Conservation (phyloP, 352 stramenopile genomes). For the Phytopythium cucurbitacearum region DNA sequence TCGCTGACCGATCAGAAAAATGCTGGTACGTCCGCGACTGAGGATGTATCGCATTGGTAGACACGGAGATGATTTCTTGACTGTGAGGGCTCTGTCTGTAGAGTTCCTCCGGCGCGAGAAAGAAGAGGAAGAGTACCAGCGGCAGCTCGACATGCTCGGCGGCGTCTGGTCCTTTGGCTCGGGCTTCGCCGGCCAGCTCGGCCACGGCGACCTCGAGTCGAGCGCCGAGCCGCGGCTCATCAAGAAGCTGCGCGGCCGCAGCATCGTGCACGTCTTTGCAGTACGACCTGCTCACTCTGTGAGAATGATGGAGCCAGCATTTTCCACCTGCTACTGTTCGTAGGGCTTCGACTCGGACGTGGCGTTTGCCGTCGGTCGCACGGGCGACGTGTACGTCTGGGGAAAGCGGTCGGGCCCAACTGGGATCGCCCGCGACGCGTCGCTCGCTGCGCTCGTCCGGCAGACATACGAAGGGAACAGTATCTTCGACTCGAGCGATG, state of each 20-base stretch:
- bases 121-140: slow-evolving; percentile 64
- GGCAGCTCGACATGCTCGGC: slow-evolving; percentile 73
- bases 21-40: slow-evolving; percentile 22
- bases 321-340: not conserved
- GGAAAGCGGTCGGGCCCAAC: slow-evolving; percentile 60
- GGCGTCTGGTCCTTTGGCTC: slow-evolving; percentile 83
- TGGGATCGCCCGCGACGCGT: slow-evolving; percentile 33
- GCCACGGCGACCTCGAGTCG: slow-evolving; percentile 66
- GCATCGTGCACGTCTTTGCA: slow-evolving; percentile 71
- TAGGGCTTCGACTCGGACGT: slow-evolving; percentile 84
- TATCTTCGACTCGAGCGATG: slow-evolving; percentile 47
- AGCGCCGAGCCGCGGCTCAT: slow-evolving; percentile 53
- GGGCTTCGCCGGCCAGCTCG: slow-evolving; percentile 62
- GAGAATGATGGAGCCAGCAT: not conserved
- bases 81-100: slow-evolving; percentile 9
- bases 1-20: slow-evolving; percentile 61
- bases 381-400: slow-evolving; percentile 77
- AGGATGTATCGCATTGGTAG: not conserved
- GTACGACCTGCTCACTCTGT: slow-evolving; percentile 13
- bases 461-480: slow-evolving; percentile 44
- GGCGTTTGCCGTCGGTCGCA: slow-evolving; percentile 62
- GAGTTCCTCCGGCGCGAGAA: slow-evolving; percentile 53
- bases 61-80: not conserved
- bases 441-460: slow-evolving; percentile 24
- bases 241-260: slow-evolving; percentile 57